Evolutionary conservation across 169 alveolate genomes (phyloP).

Genomic region (Plasmodium falciparum): DNA sequence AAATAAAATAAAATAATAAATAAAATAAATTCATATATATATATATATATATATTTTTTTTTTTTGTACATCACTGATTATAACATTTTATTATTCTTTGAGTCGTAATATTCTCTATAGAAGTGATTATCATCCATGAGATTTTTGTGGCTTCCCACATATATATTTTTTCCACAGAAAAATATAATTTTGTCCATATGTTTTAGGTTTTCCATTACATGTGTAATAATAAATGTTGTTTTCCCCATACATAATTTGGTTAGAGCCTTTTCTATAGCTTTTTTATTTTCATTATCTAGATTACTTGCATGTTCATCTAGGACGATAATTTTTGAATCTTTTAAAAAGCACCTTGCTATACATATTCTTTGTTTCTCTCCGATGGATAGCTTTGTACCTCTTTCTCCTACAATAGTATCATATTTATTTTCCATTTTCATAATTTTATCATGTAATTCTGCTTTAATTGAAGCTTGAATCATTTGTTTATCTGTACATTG

Average conservation of each 20-base stretch:
- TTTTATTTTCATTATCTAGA: slow-evolving; percentile 93
- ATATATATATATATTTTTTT: neutral
- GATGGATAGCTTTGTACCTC: slow-evolving; percentile 97
- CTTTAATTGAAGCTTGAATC: slow-evolving; percentile 57
- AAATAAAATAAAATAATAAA: neutral
- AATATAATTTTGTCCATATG: slow-evolving; percentile 62
- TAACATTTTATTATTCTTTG: slow-evolving; percentile 20
- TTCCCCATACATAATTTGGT: slow-evolving; percentile 69
- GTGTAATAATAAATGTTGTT: slow-evolving; percentile 76
- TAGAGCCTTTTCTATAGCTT: slow-evolving; percentile 67
- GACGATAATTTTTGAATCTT: slow-evolving; percentile 94
- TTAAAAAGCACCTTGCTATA: slow-evolving; percentile 97
- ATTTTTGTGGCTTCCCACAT: slow-evolving; percentile 58
- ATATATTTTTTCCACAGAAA: slow-evolving; percentile 48
- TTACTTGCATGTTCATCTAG: slow-evolving; percentile 99
- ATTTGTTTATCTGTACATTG: slow-evolving; percentile 86
- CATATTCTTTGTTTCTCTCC: slow-evolving; percentile 99
- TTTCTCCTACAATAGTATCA: slow-evolving; percentile 96
- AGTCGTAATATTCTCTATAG: slow-evolving; percentile 24
- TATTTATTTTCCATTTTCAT: slow-evolving; percentile 75
- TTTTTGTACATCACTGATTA: neutral
- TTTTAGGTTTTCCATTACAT: slow-evolving; percentile 58
- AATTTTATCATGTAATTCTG: slow-evolving; percentile 76
- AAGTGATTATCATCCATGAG: slow-evolving; percentile 16
- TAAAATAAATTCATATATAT: neutral